A percentile compares a stretch with the other conserved stretches of the same genome.
phyloP scores from a whole-genome alignment of 2,329 filamentous ascomycete species.

The Botryotinia calthae region DNA sequence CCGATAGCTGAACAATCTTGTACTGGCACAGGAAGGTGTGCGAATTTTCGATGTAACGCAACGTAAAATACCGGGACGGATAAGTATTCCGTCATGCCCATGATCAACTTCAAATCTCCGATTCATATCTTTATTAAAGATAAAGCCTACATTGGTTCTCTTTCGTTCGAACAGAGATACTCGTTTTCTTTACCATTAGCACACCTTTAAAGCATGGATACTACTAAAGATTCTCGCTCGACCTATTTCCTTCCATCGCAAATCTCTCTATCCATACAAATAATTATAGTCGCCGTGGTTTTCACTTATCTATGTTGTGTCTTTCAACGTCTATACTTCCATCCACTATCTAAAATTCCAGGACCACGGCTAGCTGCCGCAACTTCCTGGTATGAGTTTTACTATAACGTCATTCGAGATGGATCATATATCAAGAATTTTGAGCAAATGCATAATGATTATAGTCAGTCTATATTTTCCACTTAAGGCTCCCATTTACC shows the following conservation, averaged over 20 bases:
- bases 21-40: neutral
- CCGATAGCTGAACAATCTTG: neutral
- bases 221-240: neutral
- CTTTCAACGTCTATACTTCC: neutral
- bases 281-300: neutral
- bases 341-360: neutral
- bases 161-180: neutral
- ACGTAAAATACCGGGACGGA: neutral
- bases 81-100: neutral
- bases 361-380: conserved; percentile 3
- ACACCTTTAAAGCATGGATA: neutral
- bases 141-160: neutral
- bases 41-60: neutral
- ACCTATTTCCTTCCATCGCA: neutral
- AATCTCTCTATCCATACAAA: neutral
- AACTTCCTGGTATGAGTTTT: conserved; percentile 2
- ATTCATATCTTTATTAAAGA: neutral
- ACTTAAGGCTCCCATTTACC: neutral
- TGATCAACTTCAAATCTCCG: neutral
- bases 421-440: neutral
- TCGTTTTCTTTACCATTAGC: neutral
- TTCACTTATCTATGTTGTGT: neutral
- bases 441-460: neutral
- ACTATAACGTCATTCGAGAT: conserved; percentile 2
- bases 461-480: neutral